Evolutionary conservation across 257 asterid genomes (phyloP).

Genomic region (Ilex asprella): DNA sequence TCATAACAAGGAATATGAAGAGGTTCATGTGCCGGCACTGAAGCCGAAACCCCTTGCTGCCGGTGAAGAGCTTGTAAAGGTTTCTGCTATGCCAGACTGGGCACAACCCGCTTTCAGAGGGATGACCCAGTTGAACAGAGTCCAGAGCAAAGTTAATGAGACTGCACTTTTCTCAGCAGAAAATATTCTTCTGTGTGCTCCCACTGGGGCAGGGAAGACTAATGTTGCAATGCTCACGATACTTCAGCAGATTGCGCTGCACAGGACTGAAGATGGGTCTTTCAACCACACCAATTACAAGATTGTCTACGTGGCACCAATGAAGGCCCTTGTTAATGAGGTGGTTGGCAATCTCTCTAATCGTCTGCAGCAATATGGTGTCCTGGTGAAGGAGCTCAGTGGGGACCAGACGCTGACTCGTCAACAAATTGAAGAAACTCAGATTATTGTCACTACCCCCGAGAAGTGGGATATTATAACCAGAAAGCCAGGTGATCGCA

Average conservation of each 20-base stretch:
- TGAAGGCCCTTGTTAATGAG: conserved; percentile 62
- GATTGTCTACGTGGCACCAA: conserved; percentile 62
- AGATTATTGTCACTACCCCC: conserved; percentile 56
- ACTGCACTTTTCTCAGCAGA: conserved; percentile 46
- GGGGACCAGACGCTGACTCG: conserved; percentile 59
- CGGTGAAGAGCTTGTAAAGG: conserved; percentile 36
- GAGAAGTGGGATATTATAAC: conserved; percentile 67
- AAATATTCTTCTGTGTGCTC: conserved; percentile 50
- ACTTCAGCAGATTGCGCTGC: conserved; percentile 46
- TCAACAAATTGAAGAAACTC: conserved; percentile 59
- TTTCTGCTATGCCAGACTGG: conserved; percentile 48
- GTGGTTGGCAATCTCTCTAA: conserved; percentile 59
- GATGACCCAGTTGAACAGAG: conserved; percentile 51
- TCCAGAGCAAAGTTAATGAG: conserved; percentile 53
- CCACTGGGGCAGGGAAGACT: conserved; percentile 63
- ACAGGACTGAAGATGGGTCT: conserved; percentile 44
- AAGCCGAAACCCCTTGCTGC: conserved; percentile 43
- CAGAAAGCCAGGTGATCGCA: conserved; percentile 57
- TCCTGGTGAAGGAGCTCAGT: conserved; percentile 48
- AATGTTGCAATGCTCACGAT: conserved; percentile 65
- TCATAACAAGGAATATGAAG: conserved; percentile 50
- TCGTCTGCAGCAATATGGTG: conserved; percentile 50
- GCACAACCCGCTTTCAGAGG: conserved; percentile 55
- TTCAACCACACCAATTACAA: conserved; percentile 40
- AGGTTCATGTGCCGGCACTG: conserved; percentile 60